Evolutionary conservation across 768 basidiomycete species (phyloP).

Genomic region (Phylloporus arenicola): DNA sequence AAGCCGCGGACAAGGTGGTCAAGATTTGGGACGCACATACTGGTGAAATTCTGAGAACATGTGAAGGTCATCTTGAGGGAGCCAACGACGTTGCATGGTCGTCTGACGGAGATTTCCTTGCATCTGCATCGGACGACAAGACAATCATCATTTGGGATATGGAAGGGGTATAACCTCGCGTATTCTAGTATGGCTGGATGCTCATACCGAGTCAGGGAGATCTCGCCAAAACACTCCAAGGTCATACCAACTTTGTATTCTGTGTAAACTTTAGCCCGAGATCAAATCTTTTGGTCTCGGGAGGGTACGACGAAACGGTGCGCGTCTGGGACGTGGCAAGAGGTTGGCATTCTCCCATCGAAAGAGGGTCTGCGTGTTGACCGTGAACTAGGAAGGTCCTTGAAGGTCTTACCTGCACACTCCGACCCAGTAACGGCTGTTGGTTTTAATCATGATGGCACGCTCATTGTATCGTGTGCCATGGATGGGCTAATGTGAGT

Average conservation of each 20-base stretch:
- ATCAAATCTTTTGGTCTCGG: conserved; percentile 87
- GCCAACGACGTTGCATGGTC: conserved; percentile 93
- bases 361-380: conserved; percentile 1
- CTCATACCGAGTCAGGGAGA: conserved; percentile 38
- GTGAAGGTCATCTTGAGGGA: conserved; percentile 72
- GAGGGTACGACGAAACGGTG: conserved; percentile 93
- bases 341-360: conserved; percentile 41
- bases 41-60: conserved; percentile 67
- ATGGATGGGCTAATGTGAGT: conserved; percentile 96
- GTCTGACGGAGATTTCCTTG: conserved; percentile 71
- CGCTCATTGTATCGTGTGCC: conserved; percentile 88
- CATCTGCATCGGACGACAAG: conserved; percentile 92
- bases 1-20: conserved; percentile 79
- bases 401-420: conserved; percentile 90
- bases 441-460: conserved; percentile 91
- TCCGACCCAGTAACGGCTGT: conserved; percentile 96
- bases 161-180: conserved; percentile 44
- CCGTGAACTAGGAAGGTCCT: conserved; percentile 55
- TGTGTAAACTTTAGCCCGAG: conserved; percentile 89
- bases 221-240: conserved; percentile 61
- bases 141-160: conserved; percentile 82
- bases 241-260: conserved; percentile 93
- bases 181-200: not conserved
- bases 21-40: conserved; percentile 76
- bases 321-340: conserved; percentile 93